These are phyloP conservation scores for Aureobasidium sp. DNA, from an alignment of 2,329 filamentous ascomycete species.

Conservation along the genomic window DNA sequence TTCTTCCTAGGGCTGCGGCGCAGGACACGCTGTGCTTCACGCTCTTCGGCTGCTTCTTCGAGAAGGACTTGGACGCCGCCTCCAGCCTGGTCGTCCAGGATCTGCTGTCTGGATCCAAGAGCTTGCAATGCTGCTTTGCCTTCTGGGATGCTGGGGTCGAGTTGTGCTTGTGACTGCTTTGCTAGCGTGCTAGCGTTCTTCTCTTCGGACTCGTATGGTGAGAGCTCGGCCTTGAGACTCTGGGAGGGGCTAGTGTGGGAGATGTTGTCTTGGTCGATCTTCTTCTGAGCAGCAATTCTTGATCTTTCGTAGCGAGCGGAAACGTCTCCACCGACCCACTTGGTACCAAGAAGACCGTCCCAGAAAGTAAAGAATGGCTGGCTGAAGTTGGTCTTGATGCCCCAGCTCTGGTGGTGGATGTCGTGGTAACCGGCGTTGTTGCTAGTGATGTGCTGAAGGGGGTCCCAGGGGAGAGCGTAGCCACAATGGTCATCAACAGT, in stretches of 20 bases:
- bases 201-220: slow-evolving; percentile 25
- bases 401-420: slow-evolving; percentile 98
- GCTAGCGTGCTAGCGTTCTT: slow-evolving; percentile 21
- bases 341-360: slow-evolving; percentile 76
- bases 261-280: slow-evolving; percentile 37
- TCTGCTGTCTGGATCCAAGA: slow-evolving; percentile 33
- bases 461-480: slow-evolving; percentile 92
- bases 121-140: slow-evolving; percentile 37
- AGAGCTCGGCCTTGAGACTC: slow-evolving; percentile 4
- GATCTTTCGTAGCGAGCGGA: slow-evolving; percentile 52
- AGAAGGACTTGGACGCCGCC: slow-evolving; percentile 32
- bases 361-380: slow-evolving; percentile 41
- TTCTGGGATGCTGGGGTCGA: slow-evolving; percentile 24
- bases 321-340: slow-evolving; percentile 66
- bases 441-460: slow-evolving; percentile 80
- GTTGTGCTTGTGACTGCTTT: slow-evolving; percentile 18
- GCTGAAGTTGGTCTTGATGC: slow-evolving; percentile 91
- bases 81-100: slow-evolving; percentile 32
- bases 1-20: slow-evolving; percentile 38
- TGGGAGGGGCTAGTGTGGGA: slow-evolving; percentile 17
- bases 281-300: slow-evolving; percentile 49
- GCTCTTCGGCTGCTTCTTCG: slow-evolving; percentile 37
- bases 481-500: slow-evolving; percentile 97
- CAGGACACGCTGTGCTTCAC: slow-evolving; percentile 25
- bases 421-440: slow-evolving; percentile 98